Percentiles rank a stretch among this genome's conserved stretches.
These are phyloP conservation scores for Panaeolus papilionaceus DNA, from an alignment of 768 basidiomycete species.

Conservation along the genomic window DNA sequence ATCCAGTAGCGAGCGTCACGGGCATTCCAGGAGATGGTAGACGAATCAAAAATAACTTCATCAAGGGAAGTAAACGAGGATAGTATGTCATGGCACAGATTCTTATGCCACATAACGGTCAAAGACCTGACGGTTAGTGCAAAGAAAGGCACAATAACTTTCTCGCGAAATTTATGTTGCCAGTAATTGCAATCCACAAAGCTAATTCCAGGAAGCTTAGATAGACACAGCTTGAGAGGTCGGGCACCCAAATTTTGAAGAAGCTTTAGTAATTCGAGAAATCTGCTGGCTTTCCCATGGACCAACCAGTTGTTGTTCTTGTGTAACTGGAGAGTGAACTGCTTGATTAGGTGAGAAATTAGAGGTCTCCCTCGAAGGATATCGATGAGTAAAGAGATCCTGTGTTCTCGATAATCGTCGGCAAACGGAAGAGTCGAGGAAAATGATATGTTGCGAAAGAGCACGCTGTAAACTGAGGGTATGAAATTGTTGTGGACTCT, in stretches of 20 bases:
- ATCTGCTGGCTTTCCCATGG: background rate
- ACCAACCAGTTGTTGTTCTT: background rate
- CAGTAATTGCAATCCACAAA: background rate
- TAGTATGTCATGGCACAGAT: too few relatives aligned
- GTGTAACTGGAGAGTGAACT: background rate
- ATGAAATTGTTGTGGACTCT: too few relatives aligned
- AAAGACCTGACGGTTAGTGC: background rate
- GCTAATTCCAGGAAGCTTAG: background rate
- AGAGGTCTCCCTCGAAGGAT: background rate
- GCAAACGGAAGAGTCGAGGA: too few relatives aligned
- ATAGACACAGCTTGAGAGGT: background rate
- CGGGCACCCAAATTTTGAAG: background rate
- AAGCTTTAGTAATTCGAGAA: background rate
- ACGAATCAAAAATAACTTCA: too few relatives aligned
- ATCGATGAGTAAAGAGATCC: too few relatives aligned
- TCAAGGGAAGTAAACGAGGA: too few relatives aligned
- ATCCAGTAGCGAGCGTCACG: too few relatives aligned
- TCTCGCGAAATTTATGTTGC: background rate
- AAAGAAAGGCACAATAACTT: background rate
- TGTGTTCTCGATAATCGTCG: too few relatives aligned
- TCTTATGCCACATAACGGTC: too few relatives aligned
- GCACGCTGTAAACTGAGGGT: too few relatives aligned
- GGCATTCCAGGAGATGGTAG: too few relatives aligned
- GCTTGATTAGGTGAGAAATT: background rate
- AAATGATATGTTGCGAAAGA: too few relatives aligned